Conservation (phyloP, 1,284 basidiomycete genomes). For the Exobasidium rhododendri region DNA sequence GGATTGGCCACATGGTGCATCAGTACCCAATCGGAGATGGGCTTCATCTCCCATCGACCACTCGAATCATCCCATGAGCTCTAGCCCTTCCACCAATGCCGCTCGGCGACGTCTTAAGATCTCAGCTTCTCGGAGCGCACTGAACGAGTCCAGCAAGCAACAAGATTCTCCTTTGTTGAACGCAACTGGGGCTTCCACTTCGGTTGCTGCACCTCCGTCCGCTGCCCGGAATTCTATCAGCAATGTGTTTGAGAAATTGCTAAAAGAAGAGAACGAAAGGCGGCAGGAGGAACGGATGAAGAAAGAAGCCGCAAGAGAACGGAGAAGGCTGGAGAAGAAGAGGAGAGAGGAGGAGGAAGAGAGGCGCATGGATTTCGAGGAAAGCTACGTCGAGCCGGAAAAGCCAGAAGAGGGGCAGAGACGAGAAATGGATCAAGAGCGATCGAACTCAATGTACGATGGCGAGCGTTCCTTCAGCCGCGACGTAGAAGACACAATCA, state of each 20-base stretch:
- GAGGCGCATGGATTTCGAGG: background rate
- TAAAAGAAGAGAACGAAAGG: slow-evolving; percentile 13
- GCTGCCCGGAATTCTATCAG: slow-evolving; percentile 8
- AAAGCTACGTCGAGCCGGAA: background rate
- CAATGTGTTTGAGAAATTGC: slow-evolving; percentile 7
- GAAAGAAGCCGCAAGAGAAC: slow-evolving; percentile 11
- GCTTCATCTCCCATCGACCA: background rate
- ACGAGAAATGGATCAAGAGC: background rate
- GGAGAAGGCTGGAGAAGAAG: background rate
- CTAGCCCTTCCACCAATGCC: background rate
- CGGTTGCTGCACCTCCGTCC: background rate
- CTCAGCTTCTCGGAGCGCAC: no score
- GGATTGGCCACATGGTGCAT: background rate
- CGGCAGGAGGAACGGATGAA: slow-evolving; percentile 13
- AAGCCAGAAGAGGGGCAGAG: background rate
- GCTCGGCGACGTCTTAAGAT: no score
- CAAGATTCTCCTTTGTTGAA: no score
- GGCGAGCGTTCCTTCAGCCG: background rate
- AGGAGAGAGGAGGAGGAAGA: slow-evolving; percentile 12
- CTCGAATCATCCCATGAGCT: background rate
- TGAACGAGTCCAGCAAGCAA: background rate
- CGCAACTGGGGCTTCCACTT: background rate
- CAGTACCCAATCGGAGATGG: background rate
- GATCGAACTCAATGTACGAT: background rate
- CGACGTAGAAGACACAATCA: background rate